Conservation (phyloP, 2,329 filamentous ascomycete genomes). For the Mycosphaerella sp. region DNA sequence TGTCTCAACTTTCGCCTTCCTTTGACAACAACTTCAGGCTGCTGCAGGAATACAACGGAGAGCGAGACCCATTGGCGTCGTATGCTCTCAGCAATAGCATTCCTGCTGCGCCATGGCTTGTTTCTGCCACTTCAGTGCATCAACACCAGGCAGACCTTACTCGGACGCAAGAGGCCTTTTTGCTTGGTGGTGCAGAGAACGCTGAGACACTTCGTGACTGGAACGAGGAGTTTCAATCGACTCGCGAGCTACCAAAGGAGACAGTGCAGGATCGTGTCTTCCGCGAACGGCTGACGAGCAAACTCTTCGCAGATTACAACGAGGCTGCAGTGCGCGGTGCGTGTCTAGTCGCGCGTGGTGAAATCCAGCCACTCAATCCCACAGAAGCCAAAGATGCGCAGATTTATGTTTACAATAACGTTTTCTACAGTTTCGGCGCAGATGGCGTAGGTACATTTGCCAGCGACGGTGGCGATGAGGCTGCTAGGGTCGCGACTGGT, state of each 20-base stretch:
- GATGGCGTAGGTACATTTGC: slow-evolving; percentile 97
- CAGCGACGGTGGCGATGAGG: slow-evolving; percentile 92
- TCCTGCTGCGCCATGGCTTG: slow-evolving; percentile 85
- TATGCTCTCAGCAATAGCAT: slow-evolving; percentile 96
- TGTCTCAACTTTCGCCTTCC: slow-evolving; percentile 72
- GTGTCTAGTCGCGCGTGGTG: slow-evolving; percentile 83
- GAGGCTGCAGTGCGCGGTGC: slow-evolving; percentile 90
- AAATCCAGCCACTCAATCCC: slow-evolving; percentile 89
- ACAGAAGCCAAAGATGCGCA: slow-evolving; percentile 89
- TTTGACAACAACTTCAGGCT: slow-evolving; percentile 70
- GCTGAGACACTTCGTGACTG: slow-evolving; percentile 92
- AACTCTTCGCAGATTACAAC: slow-evolving; percentile 96
- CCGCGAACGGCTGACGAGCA: slow-evolving; percentile 85
- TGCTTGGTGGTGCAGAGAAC: slow-evolving; percentile 86
- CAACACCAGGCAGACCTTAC: slow-evolving; percentile 74
- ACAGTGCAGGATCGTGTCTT: slow-evolving; percentile 94
- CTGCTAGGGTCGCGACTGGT: slow-evolving; percentile 87
- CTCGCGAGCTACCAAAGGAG: slow-evolving; percentile 86
- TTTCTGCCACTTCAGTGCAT: slow-evolving; percentile 61
- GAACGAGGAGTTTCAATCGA: slow-evolving; percentile 99
- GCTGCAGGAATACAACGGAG: slow-evolving; percentile 76
- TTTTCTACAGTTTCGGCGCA: slow-evolving; percentile 97
- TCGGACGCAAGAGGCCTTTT: slow-evolving; percentile 84
- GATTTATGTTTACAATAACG: slow-evolving; percentile 99
- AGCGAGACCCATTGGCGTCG: slow-evolving; percentile 79